Percentiles rank a stretch among this genome's conserved stretches.
phyloP scores from a whole-genome alignment of 257 asterid species.

The Solanum pinnatisectum region DNA sequence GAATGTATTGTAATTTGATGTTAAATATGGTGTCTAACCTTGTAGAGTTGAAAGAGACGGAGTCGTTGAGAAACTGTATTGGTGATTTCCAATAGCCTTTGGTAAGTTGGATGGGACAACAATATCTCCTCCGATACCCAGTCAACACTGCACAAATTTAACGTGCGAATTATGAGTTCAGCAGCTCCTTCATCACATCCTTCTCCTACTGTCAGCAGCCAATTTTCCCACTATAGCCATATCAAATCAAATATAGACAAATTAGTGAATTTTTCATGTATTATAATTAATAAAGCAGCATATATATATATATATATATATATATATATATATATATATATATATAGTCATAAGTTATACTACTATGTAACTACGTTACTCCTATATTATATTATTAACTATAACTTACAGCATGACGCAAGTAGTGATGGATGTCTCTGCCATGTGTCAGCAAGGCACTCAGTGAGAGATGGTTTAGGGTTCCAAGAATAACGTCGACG shows the following conservation, averaged over 20 bases:
- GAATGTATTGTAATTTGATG: not conserved
- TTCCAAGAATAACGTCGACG: slow-evolving; percentile 24
- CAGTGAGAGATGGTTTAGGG: slow-evolving; percentile 58
- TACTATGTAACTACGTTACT: too few species aligned
- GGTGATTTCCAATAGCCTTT: slow-evolving; percentile 29
- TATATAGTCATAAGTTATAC: too few species aligned
- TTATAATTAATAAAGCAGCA: too few species aligned
- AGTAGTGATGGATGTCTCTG: slow-evolving; percentile 33
- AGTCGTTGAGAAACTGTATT: slow-evolving; percentile 29
- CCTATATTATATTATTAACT: too few species aligned
- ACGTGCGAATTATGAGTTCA: slow-evolving; percentile 39
- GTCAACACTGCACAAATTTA: slow-evolving; percentile 14
- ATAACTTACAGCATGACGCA: slow-evolving; percentile 38
- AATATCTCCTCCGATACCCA: slow-evolving; percentile 12
- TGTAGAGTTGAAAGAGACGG: slow-evolving; percentile 19
- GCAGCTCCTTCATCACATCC: slow-evolving; percentile 27
- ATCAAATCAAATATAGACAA: not conserved
- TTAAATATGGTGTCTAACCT: slow-evolving; percentile 20
- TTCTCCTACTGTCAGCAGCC: slow-evolving; percentile 37
- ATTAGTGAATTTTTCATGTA: not conserved
- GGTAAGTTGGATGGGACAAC: slow-evolving; percentile 33
- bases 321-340: too few species aligned
- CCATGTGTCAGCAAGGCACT: slow-evolving; percentile 52
- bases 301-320: too few species aligned
- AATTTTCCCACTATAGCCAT: slow-evolving; percentile 54